phyloP scores from a whole-genome alignment of 306 rosid genomes.

The Vigna radiata region DNA sequence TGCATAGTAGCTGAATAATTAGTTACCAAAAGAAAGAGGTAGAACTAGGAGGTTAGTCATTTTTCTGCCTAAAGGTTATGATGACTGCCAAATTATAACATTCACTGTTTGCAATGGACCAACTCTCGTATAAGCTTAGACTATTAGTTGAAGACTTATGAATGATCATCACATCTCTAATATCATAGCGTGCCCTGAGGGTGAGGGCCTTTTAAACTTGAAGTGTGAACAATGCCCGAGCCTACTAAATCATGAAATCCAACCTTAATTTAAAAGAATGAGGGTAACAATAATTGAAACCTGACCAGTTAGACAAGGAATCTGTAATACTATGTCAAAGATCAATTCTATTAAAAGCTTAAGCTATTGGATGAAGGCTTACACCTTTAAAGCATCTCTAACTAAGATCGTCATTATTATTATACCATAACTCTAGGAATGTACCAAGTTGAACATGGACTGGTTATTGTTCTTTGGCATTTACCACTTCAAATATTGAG shows the following conservation, averaged over 20 bases:
- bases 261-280: not conserved
- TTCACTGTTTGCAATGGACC: not conserved
- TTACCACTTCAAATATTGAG: slow-evolving; percentile 31
- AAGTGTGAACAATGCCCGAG: not conserved
- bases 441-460: not conserved
- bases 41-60: not conserved
- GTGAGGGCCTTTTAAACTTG: not conserved
- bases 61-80: not conserved
- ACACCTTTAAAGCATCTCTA: not conserved
- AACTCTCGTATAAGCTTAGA: not conserved
- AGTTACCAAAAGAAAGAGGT: not conserved
- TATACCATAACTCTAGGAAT: not conserved
- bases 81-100: not conserved
- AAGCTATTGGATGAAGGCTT: slow-evolving; percentile 4
- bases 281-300: not conserved
- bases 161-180: not conserved
- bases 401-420: not conserved
- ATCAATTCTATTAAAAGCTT: slow-evolving; percentile 4
- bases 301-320: not conserved
- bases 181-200: not conserved
- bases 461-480: not conserved
- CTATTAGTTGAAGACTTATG: not conserved
- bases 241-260: slow-evolving; percentile 9
- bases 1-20: not conserved
- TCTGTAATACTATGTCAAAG: not conserved